Conservation (phyloP, 2,329 filamentous ascomycete genomes). For the Acrodontium crateriforme region DNA sequence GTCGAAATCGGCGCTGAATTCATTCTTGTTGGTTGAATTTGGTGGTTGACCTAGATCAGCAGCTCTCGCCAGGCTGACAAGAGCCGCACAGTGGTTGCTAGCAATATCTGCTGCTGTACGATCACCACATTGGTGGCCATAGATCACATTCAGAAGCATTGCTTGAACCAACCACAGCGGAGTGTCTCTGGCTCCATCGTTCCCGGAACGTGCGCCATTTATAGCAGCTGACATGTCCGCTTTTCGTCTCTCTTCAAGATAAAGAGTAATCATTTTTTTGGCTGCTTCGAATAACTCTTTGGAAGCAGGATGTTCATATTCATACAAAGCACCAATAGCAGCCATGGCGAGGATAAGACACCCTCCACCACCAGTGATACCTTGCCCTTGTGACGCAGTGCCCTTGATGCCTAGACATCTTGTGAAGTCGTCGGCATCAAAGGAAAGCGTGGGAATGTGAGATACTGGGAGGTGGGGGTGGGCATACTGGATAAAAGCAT, state of each 20-base stretch:
- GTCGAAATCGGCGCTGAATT: slow-evolving; percentile 32
- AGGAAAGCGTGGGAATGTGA: slow-evolving; percentile 80
- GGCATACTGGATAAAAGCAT: slow-evolving; percentile 80
- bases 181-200: slow-evolving; percentile 43
- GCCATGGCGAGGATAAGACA: slow-evolving; percentile 82
- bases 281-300: slow-evolving; percentile 82
- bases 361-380: slow-evolving; percentile 58
- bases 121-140: slow-evolving; percentile 88
- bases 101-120: slow-evolving; percentile 84
- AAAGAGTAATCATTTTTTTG: slow-evolving; percentile 89
- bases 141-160: slow-evolving; percentile 92
- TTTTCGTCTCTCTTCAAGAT: slow-evolving; percentile 80
- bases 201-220: slow-evolving; percentile 28
- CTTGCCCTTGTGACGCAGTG: slow-evolving; percentile 48
- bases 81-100: slow-evolving; percentile 76
- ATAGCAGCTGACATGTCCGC: slow-evolving; percentile 57
- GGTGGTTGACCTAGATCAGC: slow-evolving; percentile 47
- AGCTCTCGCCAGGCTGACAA: slow-evolving; percentile 81
- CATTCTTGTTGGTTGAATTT: slow-evolving; percentile 3
- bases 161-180: slow-evolving; percentile 93
- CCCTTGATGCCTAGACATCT: no score
- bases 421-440: slow-evolving; percentile 42
- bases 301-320: slow-evolving; percentile 65
- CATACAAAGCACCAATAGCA: slow-evolving; percentile 75
- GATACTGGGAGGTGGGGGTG: slow-evolving; percentile 92